phyloP scores from a whole-genome alignment of 148 eudicot species.

The Spergularia marina region DNA sequence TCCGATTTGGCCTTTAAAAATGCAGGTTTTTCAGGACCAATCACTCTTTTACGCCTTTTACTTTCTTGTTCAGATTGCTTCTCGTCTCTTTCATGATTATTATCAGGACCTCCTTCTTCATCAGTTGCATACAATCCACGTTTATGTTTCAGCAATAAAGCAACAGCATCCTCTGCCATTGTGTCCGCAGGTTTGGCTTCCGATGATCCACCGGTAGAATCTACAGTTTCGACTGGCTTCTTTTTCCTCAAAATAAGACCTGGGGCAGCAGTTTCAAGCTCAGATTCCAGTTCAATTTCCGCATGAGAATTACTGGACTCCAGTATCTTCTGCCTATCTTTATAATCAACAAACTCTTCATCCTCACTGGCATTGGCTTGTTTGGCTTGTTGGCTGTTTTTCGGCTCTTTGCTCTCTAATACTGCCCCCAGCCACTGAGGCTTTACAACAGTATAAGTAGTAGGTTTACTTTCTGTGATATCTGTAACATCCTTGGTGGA shows the following conservation, averaged over 20 bases:
- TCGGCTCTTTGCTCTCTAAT: slow-evolving; percentile 36
- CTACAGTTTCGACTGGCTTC: slow-evolving; percentile 50
- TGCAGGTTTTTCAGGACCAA: slow-evolving; percentile 83
- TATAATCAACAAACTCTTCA: slow-evolving; percentile 85
- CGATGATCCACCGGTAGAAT: slow-evolving; percentile 27
- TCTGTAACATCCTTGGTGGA: slow-evolving; percentile 30
- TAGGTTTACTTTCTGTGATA: slow-evolving; percentile 38
- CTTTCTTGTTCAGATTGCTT: slow-evolving; percentile 36
- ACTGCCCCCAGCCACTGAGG: slow-evolving; percentile 99
- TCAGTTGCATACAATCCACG: slow-evolving; percentile 52
- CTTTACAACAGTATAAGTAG: slow-evolving; percentile 52
- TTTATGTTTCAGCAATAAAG: slow-evolving; percentile 76
- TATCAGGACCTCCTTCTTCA: slow-evolving; percentile 35
- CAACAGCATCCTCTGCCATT: slow-evolving; percentile 79
- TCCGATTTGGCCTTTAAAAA: slow-evolving; percentile 41
- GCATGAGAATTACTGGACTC: slow-evolving; percentile 23
- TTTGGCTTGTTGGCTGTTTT: slow-evolving; percentile 40
- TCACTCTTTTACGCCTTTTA: slow-evolving; percentile 54
- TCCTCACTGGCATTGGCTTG: slow-evolving; percentile 30
- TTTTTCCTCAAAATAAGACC: slow-evolving; percentile 87
- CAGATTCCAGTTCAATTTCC: slow-evolving; percentile 28
- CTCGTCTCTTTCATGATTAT: slow-evolving; percentile 20
- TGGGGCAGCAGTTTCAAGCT: slow-evolving; percentile 84
- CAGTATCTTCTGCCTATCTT: slow-evolving; percentile 65
- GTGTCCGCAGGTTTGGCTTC: slow-evolving; percentile 29